Evolutionary conservation across 805 yeast species (phyloP), one percentile per base, ranked within the genome.

Genomic region (Barnettozyma pratensis): DNA sequence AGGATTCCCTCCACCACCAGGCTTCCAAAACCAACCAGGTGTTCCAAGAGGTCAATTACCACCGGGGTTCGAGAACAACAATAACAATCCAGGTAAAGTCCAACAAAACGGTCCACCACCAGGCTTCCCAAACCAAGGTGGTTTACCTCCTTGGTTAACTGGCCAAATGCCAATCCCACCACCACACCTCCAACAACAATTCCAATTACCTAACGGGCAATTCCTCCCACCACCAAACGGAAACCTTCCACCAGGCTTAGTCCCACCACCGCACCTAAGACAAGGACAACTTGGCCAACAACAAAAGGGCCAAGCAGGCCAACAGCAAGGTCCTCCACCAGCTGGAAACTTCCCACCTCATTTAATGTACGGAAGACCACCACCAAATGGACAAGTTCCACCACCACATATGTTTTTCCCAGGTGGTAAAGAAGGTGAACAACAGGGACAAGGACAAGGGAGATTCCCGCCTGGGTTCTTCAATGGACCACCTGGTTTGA

Each of bases 381-480:
- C 6, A 12, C 46, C 47, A 31, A 43, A 47, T 29, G 49, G 50
- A 4, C 53, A 49, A 41, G 30, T 50, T 6, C 47, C 46, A 14
- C 43, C 50, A 29, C 53, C 42, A 44, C 53, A 47, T 26, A 43
- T 40, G 39, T 49, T 49, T 28, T 41, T 46, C 19, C 48, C 46
- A 26, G 50, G 52, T 25, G 50, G 52, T 39, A 42, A 49, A 39
- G 45, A 35, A 26, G 54, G 46, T 35, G 50, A 47, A 28, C 47
- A 42, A 12, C 53, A 39, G 29, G 49, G 38, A 14, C 44, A 39
- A n/a, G 48, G 40, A 7, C 50, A 44, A 34, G 48, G 42, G 11
- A 48, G 56, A 37, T 54, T 56, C 14, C 61, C 62, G 42, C 62
- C 61, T 1, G 58, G 60, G 0, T 57, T 55, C 45, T 57, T 55